phyloP scores from a whole-genome alignment of 768 basidiomycete species.

The Boletellus emodensis region DNA sequence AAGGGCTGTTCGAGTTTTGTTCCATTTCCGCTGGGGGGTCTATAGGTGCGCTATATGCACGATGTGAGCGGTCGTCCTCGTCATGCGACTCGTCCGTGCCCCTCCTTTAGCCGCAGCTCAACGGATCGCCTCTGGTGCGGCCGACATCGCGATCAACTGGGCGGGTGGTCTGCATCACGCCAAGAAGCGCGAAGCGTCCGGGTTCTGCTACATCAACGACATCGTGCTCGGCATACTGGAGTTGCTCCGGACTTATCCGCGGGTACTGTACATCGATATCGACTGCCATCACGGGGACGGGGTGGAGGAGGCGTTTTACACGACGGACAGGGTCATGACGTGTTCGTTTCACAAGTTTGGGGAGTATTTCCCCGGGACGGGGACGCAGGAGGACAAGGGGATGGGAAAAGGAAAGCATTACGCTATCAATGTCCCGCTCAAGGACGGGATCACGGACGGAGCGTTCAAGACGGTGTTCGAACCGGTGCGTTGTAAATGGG shows the following conservation, averaged over 20 bases:
- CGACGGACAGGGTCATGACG: constrained; percentile 96
- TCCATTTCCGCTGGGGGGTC: constrained; percentile 96
- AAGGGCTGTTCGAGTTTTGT: constrained; percentile 96
- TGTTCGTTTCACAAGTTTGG: constrained; percentile 97
- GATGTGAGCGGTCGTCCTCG: no score
- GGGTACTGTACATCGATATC: constrained; percentile 96
- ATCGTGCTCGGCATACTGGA: constrained; percentile 95
- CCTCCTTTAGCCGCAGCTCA: constrained; percentile 59
- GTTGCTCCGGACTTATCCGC: constrained; percentile 76
- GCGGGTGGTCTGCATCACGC: constrained; percentile 98
- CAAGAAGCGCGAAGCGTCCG: constrained; percentile 97
- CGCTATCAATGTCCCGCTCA: constrained; percentile 87
- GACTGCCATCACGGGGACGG: constrained; percentile 99
- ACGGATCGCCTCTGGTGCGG: constrained; percentile 69
- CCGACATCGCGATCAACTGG: constrained; percentile 92
- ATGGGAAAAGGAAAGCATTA: constrained; percentile 83
- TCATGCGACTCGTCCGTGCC: neutral
- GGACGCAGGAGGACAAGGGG: constrained; percentile 81
- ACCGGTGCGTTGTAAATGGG: constrained; percentile 53
- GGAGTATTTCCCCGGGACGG: constrained; percentile 73
- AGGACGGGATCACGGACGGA: constrained; percentile 93
- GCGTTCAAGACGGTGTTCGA: constrained; percentile 86
- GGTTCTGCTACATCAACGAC: constrained; percentile 99
- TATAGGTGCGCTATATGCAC: constrained; percentile 54
- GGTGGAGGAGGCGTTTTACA: constrained; percentile 98